Percentiles rank a stretch among this genome's conserved stretches.
phyloP scores from a whole-genome alignment of 805 yeast genomes.

The Ogataea pini region DNA sequence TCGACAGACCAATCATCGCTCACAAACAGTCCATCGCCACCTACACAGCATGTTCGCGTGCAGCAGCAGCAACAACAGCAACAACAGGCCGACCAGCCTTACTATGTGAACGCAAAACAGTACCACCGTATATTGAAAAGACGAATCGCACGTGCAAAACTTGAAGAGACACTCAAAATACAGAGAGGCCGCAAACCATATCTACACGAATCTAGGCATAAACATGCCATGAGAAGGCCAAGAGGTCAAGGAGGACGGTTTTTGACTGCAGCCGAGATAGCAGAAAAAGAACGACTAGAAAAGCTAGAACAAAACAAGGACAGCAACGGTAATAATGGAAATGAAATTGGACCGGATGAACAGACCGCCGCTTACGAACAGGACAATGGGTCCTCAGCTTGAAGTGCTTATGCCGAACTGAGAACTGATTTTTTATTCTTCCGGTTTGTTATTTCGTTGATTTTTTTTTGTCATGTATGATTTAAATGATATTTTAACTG shows the following conservation, averaged over 20 bases:
- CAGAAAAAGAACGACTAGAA: slow-evolving; percentile 56
- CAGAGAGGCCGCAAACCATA: slow-evolving; percentile 92
- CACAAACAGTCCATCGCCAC: slow-evolving; percentile 23
- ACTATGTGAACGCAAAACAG: slow-evolving; percentile 96
- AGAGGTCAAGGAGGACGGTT: slow-evolving; percentile 99
- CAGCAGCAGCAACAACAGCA: slow-evolving; percentile 15
- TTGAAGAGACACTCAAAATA: slow-evolving; percentile 84
- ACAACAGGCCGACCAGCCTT: slow-evolving; percentile 71
- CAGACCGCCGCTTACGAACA: slow-evolving; percentile 10
- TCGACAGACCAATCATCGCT: slow-evolving; percentile 26
- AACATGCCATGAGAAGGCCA: slow-evolving; percentile 99
- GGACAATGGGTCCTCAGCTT: slow-evolving; percentile 4
- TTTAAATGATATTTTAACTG: not conserved
- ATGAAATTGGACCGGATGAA: slow-evolving; percentile 1
- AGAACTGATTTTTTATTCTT: not conserved
- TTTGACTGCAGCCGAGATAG: slow-evolving; percentile 89
- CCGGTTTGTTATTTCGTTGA: not conserved
- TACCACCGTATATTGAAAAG: slow-evolving; percentile 93
- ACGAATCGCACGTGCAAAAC: slow-evolving; percentile 87
- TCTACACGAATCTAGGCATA: slow-evolving; percentile 94
- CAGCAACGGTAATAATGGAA: not conserved
- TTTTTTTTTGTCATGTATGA: not conserved
- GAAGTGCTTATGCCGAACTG: slow-evolving; percentile 7
- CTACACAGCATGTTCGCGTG: slow-evolving; percentile 13
- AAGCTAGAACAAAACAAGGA: slow-evolving; percentile 25